These are phyloP conservation scores for Leccinum boreale DNA, from an alignment of 768 basidiomycete genomes.

Conservation along the genomic window DNA sequence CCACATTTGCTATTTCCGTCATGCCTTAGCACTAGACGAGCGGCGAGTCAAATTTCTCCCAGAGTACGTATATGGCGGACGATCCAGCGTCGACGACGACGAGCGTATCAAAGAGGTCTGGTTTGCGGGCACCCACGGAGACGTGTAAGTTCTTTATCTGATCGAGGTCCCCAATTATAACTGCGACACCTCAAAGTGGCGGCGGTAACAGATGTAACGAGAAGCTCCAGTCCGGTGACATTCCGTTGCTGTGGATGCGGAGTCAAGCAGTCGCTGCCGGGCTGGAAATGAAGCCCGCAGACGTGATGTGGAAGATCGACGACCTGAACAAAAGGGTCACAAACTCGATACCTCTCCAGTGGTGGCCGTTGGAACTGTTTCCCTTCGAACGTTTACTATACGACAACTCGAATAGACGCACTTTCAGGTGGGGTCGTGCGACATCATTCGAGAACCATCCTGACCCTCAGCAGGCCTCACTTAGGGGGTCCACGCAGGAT, in stretches of 20 bases:
- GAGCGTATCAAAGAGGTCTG: conserved; percentile 39
- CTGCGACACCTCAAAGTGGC: conserved; percentile 13
- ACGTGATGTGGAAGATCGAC: conserved; percentile 27
- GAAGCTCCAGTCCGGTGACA: conserved; percentile 27
- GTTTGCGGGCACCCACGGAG: conserved; percentile 40
- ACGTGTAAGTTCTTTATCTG: conserved; percentile 31
- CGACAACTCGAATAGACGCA: conserved; percentile 24
- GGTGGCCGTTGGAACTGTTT: conserved; percentile 26
- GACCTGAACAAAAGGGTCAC: conserved; percentile 24
- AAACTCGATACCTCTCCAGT: conserved; percentile 9
- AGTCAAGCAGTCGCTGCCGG: conserved; percentile 27
- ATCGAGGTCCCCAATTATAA: not conserved
- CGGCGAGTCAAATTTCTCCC: conserved; percentile 46
- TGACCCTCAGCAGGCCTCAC: conserved; percentile 25
- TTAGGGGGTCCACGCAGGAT: conserved; percentile 23
- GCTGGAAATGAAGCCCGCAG: conserved; percentile 18
- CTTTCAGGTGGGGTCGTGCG: conserved; percentile 13
- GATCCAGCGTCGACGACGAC: conserved; percentile 6
- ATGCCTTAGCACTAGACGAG: conserved; percentile 47
- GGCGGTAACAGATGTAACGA: conserved; percentile 28
- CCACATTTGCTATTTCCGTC: conserved; percentile 42
- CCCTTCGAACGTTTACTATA: conserved; percentile 26
- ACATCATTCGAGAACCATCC: not conserved
- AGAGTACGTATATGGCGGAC: conserved; percentile 36
- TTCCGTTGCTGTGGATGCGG: conserved; percentile 32